phyloP scores from a whole-genome alignment of 1,284 basidiomycete species.

The Rhizoctonia solani region DNA sequence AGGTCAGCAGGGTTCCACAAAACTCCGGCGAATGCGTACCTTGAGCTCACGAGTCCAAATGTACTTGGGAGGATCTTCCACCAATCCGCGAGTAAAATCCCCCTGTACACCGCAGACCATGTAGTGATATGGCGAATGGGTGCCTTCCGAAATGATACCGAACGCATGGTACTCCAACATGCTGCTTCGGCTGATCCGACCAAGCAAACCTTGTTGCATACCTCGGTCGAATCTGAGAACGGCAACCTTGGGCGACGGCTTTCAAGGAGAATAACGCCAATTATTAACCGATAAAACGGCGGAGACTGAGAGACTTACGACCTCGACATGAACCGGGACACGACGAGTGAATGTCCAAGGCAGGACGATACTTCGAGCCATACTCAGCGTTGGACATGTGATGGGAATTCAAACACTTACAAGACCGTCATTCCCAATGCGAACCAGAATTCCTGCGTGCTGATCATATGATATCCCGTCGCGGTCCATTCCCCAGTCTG shows the following conservation, averaged over 20 bases:
- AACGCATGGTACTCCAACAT: conserved; percentile 69
- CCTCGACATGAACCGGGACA: conserved; percentile 72
- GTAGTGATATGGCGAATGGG: conserved; percentile 71
- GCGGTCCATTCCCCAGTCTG: conserved; percentile 59
- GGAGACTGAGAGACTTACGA: conserved; percentile 53
- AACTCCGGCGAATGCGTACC: conserved; percentile 47
- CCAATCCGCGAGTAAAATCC: conserved; percentile 71
- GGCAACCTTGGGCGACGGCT: conserved; percentile 70
- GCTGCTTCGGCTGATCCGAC: conserved; percentile 63
- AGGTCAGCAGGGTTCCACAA: neutral
- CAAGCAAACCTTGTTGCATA: conserved; percentile 67
- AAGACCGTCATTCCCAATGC: conserved; percentile 70
- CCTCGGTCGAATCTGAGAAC: conserved; percentile 67
- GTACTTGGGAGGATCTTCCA: conserved; percentile 65
- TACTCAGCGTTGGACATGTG: conserved; percentile 36
- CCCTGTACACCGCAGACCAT: conserved; percentile 78
- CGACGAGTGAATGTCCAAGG: conserved; percentile 77
- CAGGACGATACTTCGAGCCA: conserved; percentile 57
- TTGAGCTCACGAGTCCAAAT: conserved; percentile 76
- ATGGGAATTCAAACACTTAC: conserved; percentile 48
- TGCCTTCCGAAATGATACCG: conserved; percentile 71
- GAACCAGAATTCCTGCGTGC: conserved; percentile 76
- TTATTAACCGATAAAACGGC: neutral
- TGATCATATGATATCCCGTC: conserved; percentile 57
- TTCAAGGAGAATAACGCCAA: conserved; percentile 10